Evolutionary conservation across 2,329 filamentous ascomycete genomes (phyloP).

Genomic region (Trichoderma sp.): DNA sequence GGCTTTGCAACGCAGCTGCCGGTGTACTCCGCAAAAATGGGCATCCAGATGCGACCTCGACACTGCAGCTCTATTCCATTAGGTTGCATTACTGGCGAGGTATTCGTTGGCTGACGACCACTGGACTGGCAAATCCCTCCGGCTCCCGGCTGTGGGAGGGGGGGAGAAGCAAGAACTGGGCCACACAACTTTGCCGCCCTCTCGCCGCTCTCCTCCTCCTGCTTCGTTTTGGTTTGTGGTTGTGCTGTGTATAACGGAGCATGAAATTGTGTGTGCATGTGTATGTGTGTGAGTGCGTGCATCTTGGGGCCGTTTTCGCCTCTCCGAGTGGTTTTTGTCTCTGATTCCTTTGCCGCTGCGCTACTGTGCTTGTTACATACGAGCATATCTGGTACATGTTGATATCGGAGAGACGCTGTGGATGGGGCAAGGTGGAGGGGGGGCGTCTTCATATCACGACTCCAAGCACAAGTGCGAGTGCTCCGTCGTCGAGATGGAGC

Average conservation of each 20-base stretch:
- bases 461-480: neutral
- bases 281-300: neutral
- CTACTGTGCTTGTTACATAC: neutral
- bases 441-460: neutral
- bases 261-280: neutral
- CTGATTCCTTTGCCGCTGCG: neutral
- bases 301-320: neutral
- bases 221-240: neutral
- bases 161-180: neutral
- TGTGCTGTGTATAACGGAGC: neutral
- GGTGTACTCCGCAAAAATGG: constrained; percentile 16
- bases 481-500: constrained; percentile 3
- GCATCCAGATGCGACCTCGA: constrained; percentile 7
- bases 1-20: neutral
- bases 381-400: neutral
- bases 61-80: constrained; percentile 11
- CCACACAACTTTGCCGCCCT: constrained; percentile 1
- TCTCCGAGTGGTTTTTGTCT: neutral
- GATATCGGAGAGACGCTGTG: neutral
- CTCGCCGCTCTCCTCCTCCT: neutral
- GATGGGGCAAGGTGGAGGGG: neutral
- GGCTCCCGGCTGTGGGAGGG: constrained; percentile 11
- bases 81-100: constrained; percentile 12
- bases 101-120: constrained; percentile 1
- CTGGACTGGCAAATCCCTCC: constrained; percentile 5